Base-by-base conservation (phyloP, 768 basidiomycete species). In the Pleurotus djamor region DNA sequence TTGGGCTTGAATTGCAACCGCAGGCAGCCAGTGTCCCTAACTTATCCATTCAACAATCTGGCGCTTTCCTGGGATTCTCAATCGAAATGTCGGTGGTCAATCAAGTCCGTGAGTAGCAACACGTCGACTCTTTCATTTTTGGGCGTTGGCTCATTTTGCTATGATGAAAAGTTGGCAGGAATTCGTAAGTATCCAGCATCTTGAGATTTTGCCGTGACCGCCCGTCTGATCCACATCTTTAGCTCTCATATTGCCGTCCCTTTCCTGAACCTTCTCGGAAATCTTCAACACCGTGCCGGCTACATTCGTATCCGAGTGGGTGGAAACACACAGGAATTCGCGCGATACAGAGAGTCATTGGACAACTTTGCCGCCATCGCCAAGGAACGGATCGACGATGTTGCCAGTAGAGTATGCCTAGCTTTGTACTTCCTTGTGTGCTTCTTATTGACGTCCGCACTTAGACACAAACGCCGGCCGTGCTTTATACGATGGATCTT, bases 271-370 rank as follows among this genome's bases (percentile, higher is more conserved):
- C 49, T 67, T 3, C 10, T 65, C 47, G 55, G 64, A 4, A 67
- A 83, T 59, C 75, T 87, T n/a, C 74, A 71, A 37, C 74, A 77
- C 56, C 76, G 86, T 34, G 79, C 78, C 2, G 84, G 83, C 4
- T 66, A 68, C 8, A 80, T 83, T 10, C 71, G 79, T 10, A 64
- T 85, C 14, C 77, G 86, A 33, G 67, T 85, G 10, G 85, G 85
- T 5, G 85, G 85, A 14, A 87, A 87, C 65, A 80, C 81, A 0
- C 86, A 87, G 65, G 86, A 87, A 59, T 74, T 67, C 5, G 79
- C 76, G 13, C 61, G 69, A 45, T 66, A 72, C 62, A 77, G 75
- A 12, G 67, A 67, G 45, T 72, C 71, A 14, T 69, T 82, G 7
- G 61, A 72, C 4, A 55, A 59, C 28, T 72, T 72, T 35, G 59